Percentiles rank a stretch among this genome's conserved stretches.
Evolutionary conservation across 139 green algal genomes (phyloP).

Genomic region (Asterochloris sp.): DNA sequence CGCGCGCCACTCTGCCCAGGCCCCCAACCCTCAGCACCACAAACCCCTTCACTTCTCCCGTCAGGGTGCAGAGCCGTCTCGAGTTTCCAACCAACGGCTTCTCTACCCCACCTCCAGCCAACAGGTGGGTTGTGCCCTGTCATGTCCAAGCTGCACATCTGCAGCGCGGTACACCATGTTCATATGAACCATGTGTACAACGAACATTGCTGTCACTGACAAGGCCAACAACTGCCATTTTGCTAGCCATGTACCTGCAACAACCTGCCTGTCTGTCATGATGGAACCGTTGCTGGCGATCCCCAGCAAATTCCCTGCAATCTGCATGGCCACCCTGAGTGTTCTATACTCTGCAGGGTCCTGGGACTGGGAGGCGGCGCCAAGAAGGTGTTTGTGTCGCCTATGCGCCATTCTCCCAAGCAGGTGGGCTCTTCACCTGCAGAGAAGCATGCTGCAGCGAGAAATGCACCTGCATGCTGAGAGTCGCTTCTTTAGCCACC

Average conservation of each 20-base stretch:
- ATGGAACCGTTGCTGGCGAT: no score
- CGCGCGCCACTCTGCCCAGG: neutral
- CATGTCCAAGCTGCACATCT: no score
- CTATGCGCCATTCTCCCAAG: slow-evolving; percentile 18
- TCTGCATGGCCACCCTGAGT: neutral
- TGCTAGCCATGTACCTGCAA: no score
- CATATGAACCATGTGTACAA: no score
- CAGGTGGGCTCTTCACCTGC: neutral
- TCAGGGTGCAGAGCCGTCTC: neutral
- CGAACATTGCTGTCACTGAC: no score
- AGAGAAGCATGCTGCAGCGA: neutral
- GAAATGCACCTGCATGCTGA: neutral
- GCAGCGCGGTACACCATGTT: neutral
- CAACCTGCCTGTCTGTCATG: no score
- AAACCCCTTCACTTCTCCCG: neutral
- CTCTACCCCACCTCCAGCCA: slow-evolving; percentile 6
- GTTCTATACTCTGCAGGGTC: neutral
- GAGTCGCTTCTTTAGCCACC: neutral
- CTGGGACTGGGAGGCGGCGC: neutral
- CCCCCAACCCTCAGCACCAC: neutral
- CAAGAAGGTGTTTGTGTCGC: slow-evolving; percentile 29
- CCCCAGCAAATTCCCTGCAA: no score
- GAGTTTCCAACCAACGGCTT: slow-evolving; percentile 16
- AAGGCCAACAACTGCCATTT: no score
- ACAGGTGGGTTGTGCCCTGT: neutral